phyloP scores from a whole-genome alignment of 495 filamentous ascomycete species.

The Aspergillus incahuasiensis region DNA sequence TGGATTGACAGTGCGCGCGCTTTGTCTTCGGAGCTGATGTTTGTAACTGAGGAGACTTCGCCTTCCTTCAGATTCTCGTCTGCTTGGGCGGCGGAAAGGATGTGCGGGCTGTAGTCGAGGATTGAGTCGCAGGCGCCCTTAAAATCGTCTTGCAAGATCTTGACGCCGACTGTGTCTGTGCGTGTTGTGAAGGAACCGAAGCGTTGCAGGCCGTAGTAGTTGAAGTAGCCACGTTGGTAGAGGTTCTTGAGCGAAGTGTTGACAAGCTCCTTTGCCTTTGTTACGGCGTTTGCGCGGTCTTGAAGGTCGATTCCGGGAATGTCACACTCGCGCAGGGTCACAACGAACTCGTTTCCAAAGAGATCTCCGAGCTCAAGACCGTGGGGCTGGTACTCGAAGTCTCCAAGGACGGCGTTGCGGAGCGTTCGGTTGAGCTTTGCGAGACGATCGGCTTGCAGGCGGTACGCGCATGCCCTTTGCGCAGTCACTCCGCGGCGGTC shows the following conservation, averaged over 20 bases:
- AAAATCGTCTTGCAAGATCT: conserved; percentile 76
- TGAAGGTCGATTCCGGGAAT: conserved; percentile 49
- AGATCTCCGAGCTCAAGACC: conserved; percentile 79
- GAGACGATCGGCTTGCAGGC: conserved; percentile 59
- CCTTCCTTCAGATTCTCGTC: conserved; percentile 6
- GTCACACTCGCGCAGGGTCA: conserved; percentile 79
- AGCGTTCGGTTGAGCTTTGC: conserved; percentile 58
- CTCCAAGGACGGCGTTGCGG: conserved; percentile 60
- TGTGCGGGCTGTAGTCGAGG: conserved; percentile 56
- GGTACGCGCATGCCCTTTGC: conserved; percentile 72
- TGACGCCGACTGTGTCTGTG: conserved; percentile 76
- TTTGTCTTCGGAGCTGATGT: conserved; percentile 66
- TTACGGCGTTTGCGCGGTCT: conserved; percentile 30
- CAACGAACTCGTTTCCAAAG: conserved; percentile 82
- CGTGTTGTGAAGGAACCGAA: conserved; percentile 81
- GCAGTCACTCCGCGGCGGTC: conserved; percentile 84
- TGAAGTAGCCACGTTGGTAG: conserved; percentile 72
- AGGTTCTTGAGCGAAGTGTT: conserved; percentile 50
- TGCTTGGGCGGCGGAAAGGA: conserved; percentile 43
- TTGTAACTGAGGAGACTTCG: conserved; percentile 22
- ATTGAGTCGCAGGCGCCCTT: conserved; percentile 72
- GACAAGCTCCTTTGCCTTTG: conserved; percentile 52
- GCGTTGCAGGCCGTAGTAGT: conserved; percentile 93
- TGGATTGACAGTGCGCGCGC: conserved; percentile 70
- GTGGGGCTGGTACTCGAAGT: conserved; percentile 67